Conservation (phyloP, 345 rosid species). For the Eucalyptus brandiana region DNA sequence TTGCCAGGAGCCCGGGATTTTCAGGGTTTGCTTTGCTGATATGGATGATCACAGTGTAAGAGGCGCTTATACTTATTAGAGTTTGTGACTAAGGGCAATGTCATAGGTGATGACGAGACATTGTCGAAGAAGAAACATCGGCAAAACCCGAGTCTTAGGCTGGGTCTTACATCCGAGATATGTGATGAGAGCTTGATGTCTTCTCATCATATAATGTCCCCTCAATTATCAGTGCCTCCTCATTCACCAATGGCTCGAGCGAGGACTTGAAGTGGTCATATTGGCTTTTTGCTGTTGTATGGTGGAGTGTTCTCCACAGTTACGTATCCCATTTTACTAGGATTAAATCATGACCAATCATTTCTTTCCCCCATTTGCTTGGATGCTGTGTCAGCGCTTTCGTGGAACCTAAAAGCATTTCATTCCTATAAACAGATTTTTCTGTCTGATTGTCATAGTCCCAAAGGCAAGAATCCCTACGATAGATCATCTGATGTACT, state of each 20-base stretch:
- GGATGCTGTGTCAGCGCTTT: neutral
- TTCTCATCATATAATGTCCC: constrained; percentile 9
- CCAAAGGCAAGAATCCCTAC: neutral
- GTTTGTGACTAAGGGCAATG: neutral
- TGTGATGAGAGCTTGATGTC: constrained; percentile 25
- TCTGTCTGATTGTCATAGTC: neutral
- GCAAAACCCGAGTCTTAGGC: constrained; percentile 17
- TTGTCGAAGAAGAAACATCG: constrained; percentile 6
- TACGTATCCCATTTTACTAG: neutral
- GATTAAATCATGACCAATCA: neutral
- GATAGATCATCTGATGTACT: neutral
- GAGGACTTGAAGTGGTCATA: neutral
- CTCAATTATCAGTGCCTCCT: neutral
- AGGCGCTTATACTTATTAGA: constrained; percentile 1
- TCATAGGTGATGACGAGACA: neutral
- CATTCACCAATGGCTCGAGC: constrained; percentile 53
- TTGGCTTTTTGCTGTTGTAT: neutral
- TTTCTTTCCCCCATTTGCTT: neutral
- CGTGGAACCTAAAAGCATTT: neutral
- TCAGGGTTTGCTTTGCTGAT: constrained; percentile 10
- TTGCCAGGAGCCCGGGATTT: constrained; percentile 3
- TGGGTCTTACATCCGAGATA: constrained; percentile 26
- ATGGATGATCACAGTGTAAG: constrained; percentile 2
- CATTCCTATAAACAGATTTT: neutral
- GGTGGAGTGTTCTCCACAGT: neutral